phyloP scores from a whole-genome alignment of 2,329 filamentous ascomycete genomes.

The Monosporascus sp. region DNA sequence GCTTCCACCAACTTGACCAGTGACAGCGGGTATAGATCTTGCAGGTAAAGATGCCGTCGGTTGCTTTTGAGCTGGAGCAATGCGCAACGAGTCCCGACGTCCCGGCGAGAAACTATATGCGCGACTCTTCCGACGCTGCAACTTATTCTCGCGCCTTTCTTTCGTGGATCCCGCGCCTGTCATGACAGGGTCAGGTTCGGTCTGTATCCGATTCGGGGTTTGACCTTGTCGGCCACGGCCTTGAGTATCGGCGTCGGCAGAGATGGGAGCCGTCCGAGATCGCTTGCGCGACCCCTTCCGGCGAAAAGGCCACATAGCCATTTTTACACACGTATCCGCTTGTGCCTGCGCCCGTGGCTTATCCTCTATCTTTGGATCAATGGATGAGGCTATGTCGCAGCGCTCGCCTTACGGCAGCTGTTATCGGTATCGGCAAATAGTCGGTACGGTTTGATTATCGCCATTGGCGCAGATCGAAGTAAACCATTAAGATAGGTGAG shows the following conservation, averaged over 20 bases:
- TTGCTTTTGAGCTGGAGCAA: constrained; percentile 27
- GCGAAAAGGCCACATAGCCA: constrained; percentile 82
- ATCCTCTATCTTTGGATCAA: constrained; percentile 3
- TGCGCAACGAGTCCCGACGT: constrained; percentile 47
- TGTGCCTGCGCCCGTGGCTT: constrained; percentile 1
- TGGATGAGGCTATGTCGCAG: constrained; percentile 13
- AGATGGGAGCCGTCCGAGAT: constrained; percentile 29
- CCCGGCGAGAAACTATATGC: constrained; percentile 60
- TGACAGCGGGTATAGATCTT: constrained; percentile 8
- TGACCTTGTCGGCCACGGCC: constrained; percentile 13
- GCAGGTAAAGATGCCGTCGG: constrained; percentile 19
- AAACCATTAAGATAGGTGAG: constrained; percentile 9
- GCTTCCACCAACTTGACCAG: constrained; percentile 6
- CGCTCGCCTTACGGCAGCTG: constrained; percentile 16
- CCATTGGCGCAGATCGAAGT: constrained; percentile 26
- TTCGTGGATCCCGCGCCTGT: constrained; percentile 21
- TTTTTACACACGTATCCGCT: constrained; percentile 28
- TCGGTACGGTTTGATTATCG: constrained; percentile 22
- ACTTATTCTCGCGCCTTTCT: constrained; percentile 36
- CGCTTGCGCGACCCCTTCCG: constrained; percentile 64
- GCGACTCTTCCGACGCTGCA: constrained; percentile 41
- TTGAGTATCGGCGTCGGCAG: constrained; percentile 12
- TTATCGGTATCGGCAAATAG: constrained; percentile 20
- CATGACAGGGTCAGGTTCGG: constrained; percentile 15
- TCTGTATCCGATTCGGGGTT: constrained; percentile 17